phyloP scores from a whole-genome alignment of 2,329 filamentous ascomycete species.

The Apiospora marii region DNA sequence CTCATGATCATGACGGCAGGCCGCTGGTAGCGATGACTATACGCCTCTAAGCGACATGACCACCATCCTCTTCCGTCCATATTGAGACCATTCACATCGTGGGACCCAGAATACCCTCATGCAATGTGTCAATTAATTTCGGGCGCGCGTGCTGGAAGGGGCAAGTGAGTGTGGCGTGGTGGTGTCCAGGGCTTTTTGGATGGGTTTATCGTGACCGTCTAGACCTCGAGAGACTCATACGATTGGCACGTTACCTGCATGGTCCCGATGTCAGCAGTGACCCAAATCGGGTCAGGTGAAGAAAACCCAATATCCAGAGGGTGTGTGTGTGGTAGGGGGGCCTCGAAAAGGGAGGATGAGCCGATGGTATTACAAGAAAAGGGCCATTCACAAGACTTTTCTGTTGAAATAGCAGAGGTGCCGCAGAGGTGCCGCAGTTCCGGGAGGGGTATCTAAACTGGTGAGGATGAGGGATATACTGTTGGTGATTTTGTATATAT shows the following conservation, averaged over 20 bases:
- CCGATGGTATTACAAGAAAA: neutral
- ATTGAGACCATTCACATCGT: neutral
- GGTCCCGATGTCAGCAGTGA: slow-evolving; percentile 9
- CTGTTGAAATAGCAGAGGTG: neutral
- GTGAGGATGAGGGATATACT: neutral
- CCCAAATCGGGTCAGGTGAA: slow-evolving; percentile 2
- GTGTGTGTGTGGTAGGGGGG: neutral
- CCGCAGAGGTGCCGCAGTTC: neutral
- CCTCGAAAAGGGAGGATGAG: neutral
- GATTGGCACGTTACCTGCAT: slow-evolving; percentile 13
- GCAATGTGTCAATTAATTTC: slow-evolving; percentile 21
- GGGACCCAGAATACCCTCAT: neutral
- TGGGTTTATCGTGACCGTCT: neutral
- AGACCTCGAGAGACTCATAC: neutral
- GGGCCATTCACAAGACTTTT: neutral
- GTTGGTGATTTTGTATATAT: neutral
- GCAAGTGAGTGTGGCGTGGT: neutral
- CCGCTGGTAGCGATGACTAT: no score
- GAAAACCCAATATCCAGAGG: neutral
- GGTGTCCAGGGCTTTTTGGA: neutral
- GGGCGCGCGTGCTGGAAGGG: neutral
- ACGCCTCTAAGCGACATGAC: neutral
- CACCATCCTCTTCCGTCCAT: neutral
- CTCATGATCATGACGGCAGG: neutral
- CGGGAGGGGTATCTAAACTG: neutral